Evolutionary conservation across 139 green algal genomes (phyloP), one percentile per base, ranked within the genome.

Genomic region (Chlamydomonas eustigma): DNA sequence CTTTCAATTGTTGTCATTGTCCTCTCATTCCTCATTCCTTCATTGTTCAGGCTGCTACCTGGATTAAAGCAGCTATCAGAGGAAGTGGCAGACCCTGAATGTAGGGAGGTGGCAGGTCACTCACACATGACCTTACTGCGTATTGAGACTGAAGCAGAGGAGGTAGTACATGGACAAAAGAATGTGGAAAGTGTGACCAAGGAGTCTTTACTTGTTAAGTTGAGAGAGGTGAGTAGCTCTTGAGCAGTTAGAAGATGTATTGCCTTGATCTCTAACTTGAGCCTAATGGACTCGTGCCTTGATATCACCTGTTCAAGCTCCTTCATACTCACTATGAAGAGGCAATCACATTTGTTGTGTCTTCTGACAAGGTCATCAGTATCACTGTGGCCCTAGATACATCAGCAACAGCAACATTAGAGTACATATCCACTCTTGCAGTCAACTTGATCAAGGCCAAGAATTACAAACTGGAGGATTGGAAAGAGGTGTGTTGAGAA

Each of bases 71-170:
- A 80, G 33, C 24, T 74, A 37, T 50, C 66, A 12, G 38, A 72
- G 44, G 66, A 80, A 67, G 66, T 80, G 39, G 69, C 76, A 50
- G 76, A 74, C 52, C 76, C 76, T 51, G 76, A 80, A 51, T 76
- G 67, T 51, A 50, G 76, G 51, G 71, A 77, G 31, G 87, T 92
- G 12, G 90, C 90, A 50, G 71, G 51, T 64, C 82, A 80, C 31
- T 86, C 89, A 2, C 68, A 84, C 39, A 63, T 34, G 30, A 79
- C 78, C 0, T 64, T 88, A 12, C 73, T 80, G 50, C 72, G 72
- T 3, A 79, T 83, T 28, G 74, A 73, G 34, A 74, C 75, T 69
- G 82, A 86, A 81, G 74, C 81, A 2, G 72, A 88, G 64, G 80
- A 83, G 73, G 69, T 70, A 24, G 12, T 68, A 28, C 32, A 22